Percentiles rank a stretch among this genome's conserved stretches.
These are phyloP conservation scores for Cryphonectria nitschkei DNA, from an alignment of 2,329 filamentous ascomycete species.

Conservation along the genomic window DNA sequence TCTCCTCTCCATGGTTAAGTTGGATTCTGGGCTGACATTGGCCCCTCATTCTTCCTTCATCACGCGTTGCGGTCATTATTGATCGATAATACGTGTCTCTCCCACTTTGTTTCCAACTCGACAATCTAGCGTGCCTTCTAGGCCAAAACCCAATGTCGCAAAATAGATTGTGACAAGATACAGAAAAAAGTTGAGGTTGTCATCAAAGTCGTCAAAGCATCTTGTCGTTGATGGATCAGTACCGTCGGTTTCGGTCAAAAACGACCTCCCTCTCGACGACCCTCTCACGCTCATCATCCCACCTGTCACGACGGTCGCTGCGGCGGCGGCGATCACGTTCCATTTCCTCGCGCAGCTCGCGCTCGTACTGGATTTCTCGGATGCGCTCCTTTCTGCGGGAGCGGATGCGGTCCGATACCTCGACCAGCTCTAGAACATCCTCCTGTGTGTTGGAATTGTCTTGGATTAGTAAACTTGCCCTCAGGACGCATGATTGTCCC, in stretches of 20 bases:
- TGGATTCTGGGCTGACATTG: background rate
- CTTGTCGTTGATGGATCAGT: conserved; percentile 3
- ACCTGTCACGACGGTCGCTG: conserved; percentile 38
- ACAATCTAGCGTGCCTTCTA: background rate
- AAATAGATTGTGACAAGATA: background rate
- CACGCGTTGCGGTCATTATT: background rate
- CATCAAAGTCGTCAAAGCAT: background rate
- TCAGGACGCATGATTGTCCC: too few species aligned
- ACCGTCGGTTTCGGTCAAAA: conserved; percentile 51
- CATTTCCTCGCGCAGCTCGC: conserved; percentile 57
- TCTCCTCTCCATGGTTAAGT: background rate
- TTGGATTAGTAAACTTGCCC: conserved; percentile 38
- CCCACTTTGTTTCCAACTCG: background rate
- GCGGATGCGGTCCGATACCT: conserved; percentile 82
- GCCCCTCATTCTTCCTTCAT: background rate
- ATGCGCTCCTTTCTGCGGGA: conserved; percentile 58
- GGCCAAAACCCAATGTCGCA: background rate
- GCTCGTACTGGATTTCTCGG: conserved; percentile 62
- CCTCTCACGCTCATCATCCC: conserved; percentile 59
- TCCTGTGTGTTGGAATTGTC: conserved; percentile 58
- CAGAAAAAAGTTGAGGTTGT: background rate
- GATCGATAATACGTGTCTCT: background rate
- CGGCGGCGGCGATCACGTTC: conserved; percentile 42
- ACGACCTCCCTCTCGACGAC: conserved; percentile 67
- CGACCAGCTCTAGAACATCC: conserved; percentile 82